A percentile compares a stretch with the other conserved stretches of the same genome.
These are phyloP conservation scores for Linum lewisii DNA, from an alignment of 345 rosid genomes.

Conservation along the genomic window DNA sequence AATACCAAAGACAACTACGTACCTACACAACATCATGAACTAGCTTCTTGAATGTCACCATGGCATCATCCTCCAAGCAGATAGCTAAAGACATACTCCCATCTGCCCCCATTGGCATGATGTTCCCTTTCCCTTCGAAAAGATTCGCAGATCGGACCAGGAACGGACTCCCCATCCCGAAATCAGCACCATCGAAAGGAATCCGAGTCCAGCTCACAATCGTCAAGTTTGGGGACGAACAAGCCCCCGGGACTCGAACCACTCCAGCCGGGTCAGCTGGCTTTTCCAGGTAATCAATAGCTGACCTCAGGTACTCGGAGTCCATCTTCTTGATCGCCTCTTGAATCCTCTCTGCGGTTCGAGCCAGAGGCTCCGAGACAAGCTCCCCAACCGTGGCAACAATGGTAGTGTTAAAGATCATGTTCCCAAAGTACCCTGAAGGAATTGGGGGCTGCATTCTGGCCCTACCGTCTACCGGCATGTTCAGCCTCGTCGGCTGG, in stretches of 20 bases:
- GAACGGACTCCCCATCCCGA: constrained; percentile 7
- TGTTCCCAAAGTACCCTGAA: constrained; percentile 4
- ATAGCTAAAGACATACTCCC: background rate
- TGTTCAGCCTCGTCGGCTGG: constrained; percentile 6
- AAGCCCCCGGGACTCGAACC: background rate
- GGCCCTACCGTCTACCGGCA: background rate
- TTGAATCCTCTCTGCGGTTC: background rate
- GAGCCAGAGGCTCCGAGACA: background rate
- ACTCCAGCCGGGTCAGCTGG: background rate
- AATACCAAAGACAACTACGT: too few species aligned
- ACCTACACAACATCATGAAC: constrained; percentile 5
- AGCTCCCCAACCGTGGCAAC: constrained; percentile 6
- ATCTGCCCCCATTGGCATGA: background rate
- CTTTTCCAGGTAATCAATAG: constrained; percentile 10
- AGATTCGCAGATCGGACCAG: background rate
- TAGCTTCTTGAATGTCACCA: constrained; percentile 13
- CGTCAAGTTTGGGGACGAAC: background rate
- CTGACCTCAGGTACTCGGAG: constrained; percentile 14
- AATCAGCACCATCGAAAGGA: constrained; percentile 11
- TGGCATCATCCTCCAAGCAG: constrained; percentile 14
- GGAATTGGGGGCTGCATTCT: constrained; percentile 11
- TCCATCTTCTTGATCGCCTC: constrained; percentile 9
- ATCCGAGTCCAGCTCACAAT: constrained; percentile 6
- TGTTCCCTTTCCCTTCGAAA: too few species aligned
- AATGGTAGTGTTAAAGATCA: background rate